These are phyloP conservation scores for Ceratocystis diversiconidia DNA, from an alignment of 2,329 filamentous ascomycete species.

Conservation along the genomic window DNA sequence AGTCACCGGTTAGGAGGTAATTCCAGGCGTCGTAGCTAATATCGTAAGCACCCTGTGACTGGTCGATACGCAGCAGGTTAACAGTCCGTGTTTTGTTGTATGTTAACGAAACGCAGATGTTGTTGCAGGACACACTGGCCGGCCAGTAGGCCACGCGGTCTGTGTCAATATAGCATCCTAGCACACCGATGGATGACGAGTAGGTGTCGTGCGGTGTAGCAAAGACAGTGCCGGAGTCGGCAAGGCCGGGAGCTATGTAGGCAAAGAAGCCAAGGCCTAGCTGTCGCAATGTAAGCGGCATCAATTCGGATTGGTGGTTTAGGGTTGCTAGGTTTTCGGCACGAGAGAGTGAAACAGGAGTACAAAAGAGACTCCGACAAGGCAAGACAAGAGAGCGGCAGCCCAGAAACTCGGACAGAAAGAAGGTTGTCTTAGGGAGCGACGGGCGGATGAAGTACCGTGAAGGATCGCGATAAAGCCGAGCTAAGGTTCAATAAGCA, in stretches of 20 bases:
- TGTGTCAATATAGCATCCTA: conserved; percentile 46
- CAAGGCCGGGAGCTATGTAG: conserved; percentile 20
- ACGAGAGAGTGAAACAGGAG: neutral
- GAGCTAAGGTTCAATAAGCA: neutral
- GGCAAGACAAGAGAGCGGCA: neutral
- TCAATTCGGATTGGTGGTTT: neutral
- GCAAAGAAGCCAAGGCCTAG: neutral
- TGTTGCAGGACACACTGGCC: conserved; percentile 35
- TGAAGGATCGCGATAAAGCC: neutral
- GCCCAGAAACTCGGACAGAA: neutral
- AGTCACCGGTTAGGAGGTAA: conserved; percentile 38
- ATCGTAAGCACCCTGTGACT: conserved; percentile 42
- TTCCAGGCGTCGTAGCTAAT: conserved; percentile 50
- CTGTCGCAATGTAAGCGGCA: neutral
- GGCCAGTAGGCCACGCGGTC: conserved; percentile 51
- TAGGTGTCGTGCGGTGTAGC: conserved; percentile 43
- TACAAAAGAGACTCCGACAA: neutral
- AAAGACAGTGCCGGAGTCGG: conserved; percentile 24
- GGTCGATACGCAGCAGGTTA: conserved; percentile 44
- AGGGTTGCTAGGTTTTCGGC: neutral
- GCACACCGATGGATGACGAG: conserved; percentile 42
- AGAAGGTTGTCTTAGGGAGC: neutral
- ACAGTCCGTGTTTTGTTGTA: conserved; percentile 33
- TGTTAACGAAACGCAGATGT: conserved; percentile 42
- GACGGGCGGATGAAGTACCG: neutral